Evolutionary conservation across 768 basidiomycete species (phyloP), one percentile per base, ranked within the genome.

Genomic region (Exidia glandulosa): DNA sequence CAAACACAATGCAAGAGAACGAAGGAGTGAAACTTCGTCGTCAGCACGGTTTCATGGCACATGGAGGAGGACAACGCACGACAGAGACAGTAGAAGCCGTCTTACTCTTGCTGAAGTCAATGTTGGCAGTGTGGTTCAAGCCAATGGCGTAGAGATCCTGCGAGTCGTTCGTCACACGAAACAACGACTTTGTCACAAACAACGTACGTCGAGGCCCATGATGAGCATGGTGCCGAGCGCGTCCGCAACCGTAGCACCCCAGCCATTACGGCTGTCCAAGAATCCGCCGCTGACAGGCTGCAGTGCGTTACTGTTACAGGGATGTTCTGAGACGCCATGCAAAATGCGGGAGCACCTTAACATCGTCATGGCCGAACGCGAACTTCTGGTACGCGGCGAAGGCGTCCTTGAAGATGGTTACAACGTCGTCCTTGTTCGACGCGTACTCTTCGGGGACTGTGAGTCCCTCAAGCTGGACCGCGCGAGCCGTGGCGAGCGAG

Each of bases 231-330:
- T 86, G 50, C 68, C 68, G 73, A 88, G 67, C 0, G 79, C 79
- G 66, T 88, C 86, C 16, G 81, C 77, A 52, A 87, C 81, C 19
- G 80, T 75, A 34, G 85, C 85, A 45, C 85, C 86, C 85, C 73
- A 77, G 32, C 71, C 73, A 61, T 75, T 68, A 31, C 68, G 68
- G 34, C 59, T 66, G 59, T 79, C 76, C 2, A 37, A 64, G 69
- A 67, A 75, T 59, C 75, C 68, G 68, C 77, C 25, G 27, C 50
- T 54, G 30, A 34, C 23, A 59, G 47, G 33, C 9, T 12, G 25
- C 23, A 45, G 29, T n/a, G n/a, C n/a, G n/a, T n/a, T n/a, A 56
- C 3, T 29, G 30, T 37, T 9, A 9, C 27, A 32, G 32, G 30
- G 31, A 57, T 19, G 36, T 37, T 10, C 10, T 37, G 10, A 37